Evolutionary conservation across 305 asterid species (phyloP).

Genomic region (Fraxinus floribunda): DNA sequence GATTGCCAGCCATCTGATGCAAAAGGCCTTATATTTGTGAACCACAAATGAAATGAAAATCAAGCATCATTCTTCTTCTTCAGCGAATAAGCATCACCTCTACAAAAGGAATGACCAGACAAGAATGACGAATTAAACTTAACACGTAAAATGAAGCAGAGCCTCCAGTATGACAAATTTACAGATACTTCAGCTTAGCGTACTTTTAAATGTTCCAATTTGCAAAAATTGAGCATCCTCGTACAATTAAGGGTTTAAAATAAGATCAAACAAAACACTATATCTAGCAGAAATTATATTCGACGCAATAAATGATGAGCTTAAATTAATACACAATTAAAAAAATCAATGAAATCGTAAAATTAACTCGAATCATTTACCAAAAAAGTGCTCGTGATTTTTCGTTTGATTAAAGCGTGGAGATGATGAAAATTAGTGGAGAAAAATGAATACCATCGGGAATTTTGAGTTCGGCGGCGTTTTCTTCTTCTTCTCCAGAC

Average conservation of each 20-base stretch:
- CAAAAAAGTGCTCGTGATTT: background rate
- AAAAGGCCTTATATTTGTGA: background rate
- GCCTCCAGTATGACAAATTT: background rate
- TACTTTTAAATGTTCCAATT: background rate
- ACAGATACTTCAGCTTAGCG: background rate
- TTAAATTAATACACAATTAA: background rate
- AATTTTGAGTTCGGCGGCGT: slow-evolving; percentile 38
- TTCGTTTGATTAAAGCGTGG: background rate
- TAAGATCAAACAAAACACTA: background rate
- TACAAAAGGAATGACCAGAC: background rate
- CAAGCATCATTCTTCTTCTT: background rate
- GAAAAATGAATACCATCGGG: slow-evolving; percentile 26
- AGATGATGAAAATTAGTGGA: background rate
- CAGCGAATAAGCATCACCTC: background rate
- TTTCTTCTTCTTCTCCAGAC: slow-evolving; percentile 34
- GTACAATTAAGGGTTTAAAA: background rate
- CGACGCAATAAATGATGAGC: background rate
- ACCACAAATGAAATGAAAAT: background rate
- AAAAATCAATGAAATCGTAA: background rate
- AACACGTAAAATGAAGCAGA: background rate
- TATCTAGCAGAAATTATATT: background rate
- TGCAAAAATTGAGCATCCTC: background rate
- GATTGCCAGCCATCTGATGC: background rate
- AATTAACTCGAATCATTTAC: background rate
- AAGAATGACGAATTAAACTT: background rate